Evolutionary conservation across 192 early-diverging fungal species (phyloP), one percentile per base, ranked within the genome.

Genomic region (Podila epigama): DNA sequence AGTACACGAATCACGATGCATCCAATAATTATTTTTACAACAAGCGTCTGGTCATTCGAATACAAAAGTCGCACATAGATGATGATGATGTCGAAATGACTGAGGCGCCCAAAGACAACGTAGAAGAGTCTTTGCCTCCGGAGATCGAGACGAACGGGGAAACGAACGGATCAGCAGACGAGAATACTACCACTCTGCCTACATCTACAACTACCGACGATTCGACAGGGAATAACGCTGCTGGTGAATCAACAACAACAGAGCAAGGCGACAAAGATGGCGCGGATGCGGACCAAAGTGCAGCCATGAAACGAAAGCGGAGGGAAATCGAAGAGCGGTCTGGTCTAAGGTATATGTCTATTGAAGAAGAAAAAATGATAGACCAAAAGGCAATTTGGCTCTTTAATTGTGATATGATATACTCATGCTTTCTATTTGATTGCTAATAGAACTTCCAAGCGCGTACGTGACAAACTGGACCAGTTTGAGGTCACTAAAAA

Each of bases 401-500:
- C 4, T 40, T 31, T 22, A 42, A 18, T 31, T 15, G 27, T 40
- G 11, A 15, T 28, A 32, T 60, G 2, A n/a, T n/a, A n/a, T n/a
- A n/a, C n/a, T n/a, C n/a, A n/a, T n/a, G n/a, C n/a, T n/a, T n/a
- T n/a, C n/a, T n/a, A n/a, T n/a, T n/a, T n/a, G n/a, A n/a, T 5
- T 44, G 12, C 32, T 40, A 4, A 34, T 64, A 77, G 73, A n/a
- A 77, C 73, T 29, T 77, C 73, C 15, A 77, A 77, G 31, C 66
- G 73, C 16, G 73, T 77, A 5, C 22, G 73, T 5, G 73, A 77
- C 32, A 77, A 77, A 42, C 39, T 77, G 39, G 73, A 77, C 20
- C 73, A 77, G 29, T 77, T 77, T 34, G 73, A 77, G n/a, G 73
- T 68, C 5, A 77, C 73, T 4, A 77, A 77, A 27, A 63, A 67